These are phyloP conservation scores for Pythium insidiosum DNA, from an alignment of 352 stramenopile genomes.

Conservation along the genomic window DNA sequence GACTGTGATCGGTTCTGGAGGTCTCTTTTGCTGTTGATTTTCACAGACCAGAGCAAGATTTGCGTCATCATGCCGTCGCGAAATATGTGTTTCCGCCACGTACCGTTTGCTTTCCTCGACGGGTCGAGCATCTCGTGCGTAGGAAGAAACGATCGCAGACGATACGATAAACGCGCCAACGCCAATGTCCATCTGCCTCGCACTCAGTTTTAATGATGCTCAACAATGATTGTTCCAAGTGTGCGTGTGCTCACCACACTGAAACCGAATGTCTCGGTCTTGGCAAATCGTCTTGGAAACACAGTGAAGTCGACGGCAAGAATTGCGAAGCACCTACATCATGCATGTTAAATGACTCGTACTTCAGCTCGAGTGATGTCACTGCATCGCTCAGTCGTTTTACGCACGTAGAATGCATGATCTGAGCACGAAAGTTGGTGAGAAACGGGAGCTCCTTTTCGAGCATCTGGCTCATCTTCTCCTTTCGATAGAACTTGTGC, in stretches of 20 bases:
- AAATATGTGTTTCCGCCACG: neutral
- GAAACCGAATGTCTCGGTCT: constrained; percentile 95
- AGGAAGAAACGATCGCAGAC: constrained; percentile 64
- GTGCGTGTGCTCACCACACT: constrained; percentile 70
- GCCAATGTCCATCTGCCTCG: constrained; percentile 94
- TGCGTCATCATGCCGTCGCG: no score
- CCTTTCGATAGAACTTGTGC: constrained; percentile 72
- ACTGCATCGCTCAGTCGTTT: no score
- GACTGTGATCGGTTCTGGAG: neutral
- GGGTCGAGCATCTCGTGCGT: constrained; percentile 42
- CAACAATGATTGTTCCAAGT: no score
- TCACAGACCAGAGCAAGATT: no score
- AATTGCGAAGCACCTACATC: constrained; percentile 83
- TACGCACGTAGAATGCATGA: constrained; percentile 79
- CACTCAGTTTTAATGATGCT: no score
- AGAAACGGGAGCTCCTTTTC: constrained; percentile 69
- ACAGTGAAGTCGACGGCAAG: constrained; percentile 97
- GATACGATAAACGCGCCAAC: constrained; percentile 93
- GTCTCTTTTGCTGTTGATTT: neutral
- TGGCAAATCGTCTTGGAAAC: constrained; percentile 93
- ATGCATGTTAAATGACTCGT: neutral
- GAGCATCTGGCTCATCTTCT: constrained; percentile 73
- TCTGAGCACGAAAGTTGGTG: constrained; percentile 70
- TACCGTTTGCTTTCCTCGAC: constrained; percentile 14
- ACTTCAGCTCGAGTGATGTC: no score